Percentiles rank a stretch among this genome's conserved stretches.
Evolutionary conservation across 148 eudicot species (phyloP).

Genomic region (Euryodendron excelsum): DNA sequence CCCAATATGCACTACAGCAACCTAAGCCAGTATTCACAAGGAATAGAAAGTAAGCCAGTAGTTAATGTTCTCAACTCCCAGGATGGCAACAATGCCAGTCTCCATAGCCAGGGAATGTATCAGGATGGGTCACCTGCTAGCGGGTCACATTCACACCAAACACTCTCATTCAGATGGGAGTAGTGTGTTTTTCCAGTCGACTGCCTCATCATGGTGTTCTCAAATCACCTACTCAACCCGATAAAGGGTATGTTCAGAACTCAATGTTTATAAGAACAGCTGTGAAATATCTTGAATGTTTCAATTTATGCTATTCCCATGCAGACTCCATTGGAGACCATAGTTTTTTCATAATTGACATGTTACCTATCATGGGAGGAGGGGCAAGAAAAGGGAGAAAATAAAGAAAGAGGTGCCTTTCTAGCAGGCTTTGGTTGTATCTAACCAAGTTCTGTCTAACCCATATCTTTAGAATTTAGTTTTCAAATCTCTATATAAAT

Average conservation of each 20-base stretch:
- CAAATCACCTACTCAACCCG: background rate
- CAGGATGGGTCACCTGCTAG: constrained; percentile 40
- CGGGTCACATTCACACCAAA: constrained; percentile 53
- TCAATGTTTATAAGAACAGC: background rate
- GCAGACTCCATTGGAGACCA: too few relatives aligned
- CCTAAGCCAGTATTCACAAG: constrained; percentile 31
- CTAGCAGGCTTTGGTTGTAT: too few relatives aligned
- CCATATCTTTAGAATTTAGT: too few relatives aligned
- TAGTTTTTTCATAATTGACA: too few relatives aligned
- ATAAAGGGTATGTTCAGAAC: background rate
- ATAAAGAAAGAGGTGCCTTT: too few relatives aligned
- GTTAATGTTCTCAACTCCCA: constrained; percentile 15
- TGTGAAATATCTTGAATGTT: too few relatives aligned
- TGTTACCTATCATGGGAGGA: too few relatives aligned
- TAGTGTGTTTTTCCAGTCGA: constrained; percentile 17
- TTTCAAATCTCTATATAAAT: too few relatives aligned
- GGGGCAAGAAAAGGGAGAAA: too few relatives aligned
- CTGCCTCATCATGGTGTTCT: background rate
- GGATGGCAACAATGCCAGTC: constrained; percentile 11
- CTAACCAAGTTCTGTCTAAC: too few relatives aligned
- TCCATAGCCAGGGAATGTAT: constrained; percentile 45
- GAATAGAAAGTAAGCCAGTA: constrained; percentile 19
- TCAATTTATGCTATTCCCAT: too few relatives aligned
- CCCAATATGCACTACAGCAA: constrained; percentile 31
- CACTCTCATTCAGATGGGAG: constrained; percentile 76